A percentile compares a stretch with the other conserved stretches of the same genome.
These are phyloP conservation scores for Yamadazyma olivae DNA, from an alignment of 805 yeast genomes.

Conservation along the genomic window DNA sequence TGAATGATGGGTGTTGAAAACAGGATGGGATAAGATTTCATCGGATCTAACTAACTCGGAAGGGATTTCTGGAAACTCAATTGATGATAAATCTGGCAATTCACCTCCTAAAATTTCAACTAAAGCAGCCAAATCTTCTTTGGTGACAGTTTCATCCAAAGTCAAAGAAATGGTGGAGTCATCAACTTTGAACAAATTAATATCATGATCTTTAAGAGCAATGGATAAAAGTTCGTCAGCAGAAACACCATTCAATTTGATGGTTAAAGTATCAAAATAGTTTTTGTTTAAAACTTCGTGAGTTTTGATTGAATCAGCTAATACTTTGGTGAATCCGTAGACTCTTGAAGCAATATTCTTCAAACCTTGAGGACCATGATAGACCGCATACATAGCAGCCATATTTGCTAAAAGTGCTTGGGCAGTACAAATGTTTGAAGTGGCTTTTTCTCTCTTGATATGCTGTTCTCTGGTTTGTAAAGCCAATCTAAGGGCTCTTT, in stretches of 20 bases:
- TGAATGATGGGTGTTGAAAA: slow-evolving; percentile 84
- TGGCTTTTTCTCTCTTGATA: slow-evolving; percentile 95
- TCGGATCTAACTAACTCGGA: slow-evolving; percentile 52
- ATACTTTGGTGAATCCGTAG: slow-evolving; percentile 65
- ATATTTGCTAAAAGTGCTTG: slow-evolving; percentile 95
- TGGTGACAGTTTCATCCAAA: slow-evolving; percentile 83
- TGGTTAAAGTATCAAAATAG: slow-evolving; percentile 87
- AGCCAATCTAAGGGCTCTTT: slow-evolving; percentile 86
- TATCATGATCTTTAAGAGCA: slow-evolving; percentile 62
- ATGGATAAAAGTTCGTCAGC: slow-evolving; percentile 54
- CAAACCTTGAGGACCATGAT: slow-evolving; percentile 91
- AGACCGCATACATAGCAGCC: slow-evolving; percentile 93
- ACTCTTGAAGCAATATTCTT: slow-evolving; percentile 74
- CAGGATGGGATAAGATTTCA: slow-evolving; percentile 62
- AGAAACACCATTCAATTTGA: slow-evolving; percentile 47
- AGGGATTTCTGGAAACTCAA: slow-evolving; percentile 53
- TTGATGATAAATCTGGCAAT: slow-evolving; percentile 11
- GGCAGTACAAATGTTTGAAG: slow-evolving; percentile 97
- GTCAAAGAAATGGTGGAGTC: slow-evolving; percentile 65
- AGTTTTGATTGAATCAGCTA: slow-evolving; percentile 55
- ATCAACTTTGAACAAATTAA: slow-evolving; percentile 73
- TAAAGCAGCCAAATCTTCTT: slow-evolving; percentile 56
- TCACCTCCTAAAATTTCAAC: slow-evolving; percentile 11
- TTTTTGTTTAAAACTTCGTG: slow-evolving; percentile 54
- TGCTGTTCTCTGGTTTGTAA: slow-evolving; percentile 98